Conservation (phyloP, 2,329 filamentous ascomycete genomes). For the Sordariomycetes sp. region DNA sequence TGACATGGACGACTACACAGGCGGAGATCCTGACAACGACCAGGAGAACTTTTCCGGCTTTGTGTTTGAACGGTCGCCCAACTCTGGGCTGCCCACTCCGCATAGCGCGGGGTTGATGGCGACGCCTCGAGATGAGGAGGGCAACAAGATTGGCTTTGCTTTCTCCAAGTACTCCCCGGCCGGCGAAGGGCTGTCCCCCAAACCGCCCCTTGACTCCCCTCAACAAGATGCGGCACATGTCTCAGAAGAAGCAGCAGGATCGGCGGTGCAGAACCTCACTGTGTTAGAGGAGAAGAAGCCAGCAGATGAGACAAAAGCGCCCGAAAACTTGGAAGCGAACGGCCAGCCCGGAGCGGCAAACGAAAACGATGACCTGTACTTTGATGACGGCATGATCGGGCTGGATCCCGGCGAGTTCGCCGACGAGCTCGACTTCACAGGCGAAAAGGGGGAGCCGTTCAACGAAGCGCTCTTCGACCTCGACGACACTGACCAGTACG, state of each 20-base stretch:
- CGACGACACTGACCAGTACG: conserved; percentile 52
- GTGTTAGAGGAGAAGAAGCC: conserved; percentile 1
- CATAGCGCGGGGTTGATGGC: conserved; percentile 30
- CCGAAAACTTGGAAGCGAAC: neutral
- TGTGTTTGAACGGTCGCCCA: conserved; percentile 42
- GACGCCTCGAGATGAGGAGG: conserved; percentile 45
- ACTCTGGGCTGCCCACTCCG: conserved; percentile 40
- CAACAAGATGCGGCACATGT: neutral
- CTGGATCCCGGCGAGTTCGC: conserved; percentile 32
- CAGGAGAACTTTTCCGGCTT: conserved; percentile 53
- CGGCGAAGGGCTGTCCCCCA: conserved; percentile 6
- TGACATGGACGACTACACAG: conserved; percentile 13
- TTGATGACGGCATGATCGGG: conserved; percentile 50
- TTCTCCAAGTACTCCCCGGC: conserved; percentile 29
- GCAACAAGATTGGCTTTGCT: conserved; percentile 47
- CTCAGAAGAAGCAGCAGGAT: conserved; percentile 17
- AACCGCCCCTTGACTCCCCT: neutral
- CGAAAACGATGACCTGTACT: conserved; percentile 54
- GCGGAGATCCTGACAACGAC: conserved; percentile 38
- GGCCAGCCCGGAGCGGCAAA: neutral
- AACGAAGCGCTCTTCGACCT: conserved; percentile 67
- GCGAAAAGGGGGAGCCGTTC: conserved; percentile 44
- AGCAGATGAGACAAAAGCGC: neutral
- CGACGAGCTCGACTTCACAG: conserved; percentile 24
- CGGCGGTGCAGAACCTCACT: conserved; percentile 30